Evolutionary conservation across 352 stramenopile genomes (phyloP).

Genomic region (Pythium aphanidermatum): DNA sequence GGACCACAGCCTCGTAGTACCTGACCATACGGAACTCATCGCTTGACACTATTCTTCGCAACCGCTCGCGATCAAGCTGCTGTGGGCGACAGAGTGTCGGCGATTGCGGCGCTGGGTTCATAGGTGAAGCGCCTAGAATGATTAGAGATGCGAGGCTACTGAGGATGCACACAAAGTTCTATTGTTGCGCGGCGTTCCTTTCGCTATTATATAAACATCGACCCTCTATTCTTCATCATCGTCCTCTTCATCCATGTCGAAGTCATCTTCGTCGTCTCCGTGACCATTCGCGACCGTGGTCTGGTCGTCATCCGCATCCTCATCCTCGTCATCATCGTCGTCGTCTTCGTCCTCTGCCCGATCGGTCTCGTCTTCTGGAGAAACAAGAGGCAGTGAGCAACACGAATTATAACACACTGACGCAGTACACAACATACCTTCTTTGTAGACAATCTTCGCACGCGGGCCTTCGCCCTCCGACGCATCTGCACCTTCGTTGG

Average conservation of each 20-base stretch:
- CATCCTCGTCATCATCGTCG: slow-evolving; percentile 17
- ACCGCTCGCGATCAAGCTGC: slow-evolving; percentile 48
- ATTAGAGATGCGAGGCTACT: background rate
- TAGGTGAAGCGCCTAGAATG: background rate
- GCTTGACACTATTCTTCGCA: slow-evolving; percentile 28
- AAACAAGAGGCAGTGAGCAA: too few relatives aligned
- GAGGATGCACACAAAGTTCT: background rate
- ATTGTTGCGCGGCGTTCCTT: background rate
- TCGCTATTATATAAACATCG: slow-evolving; percentile 43
- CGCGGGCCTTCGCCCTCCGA: slow-evolving; percentile 36
- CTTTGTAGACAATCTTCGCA: slow-evolving; percentile 60
- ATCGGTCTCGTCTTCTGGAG: slow-evolving; percentile 17
- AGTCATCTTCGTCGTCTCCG: slow-evolving; percentile 45
- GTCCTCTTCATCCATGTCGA: slow-evolving; percentile 26
- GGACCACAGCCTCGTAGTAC: slow-evolving; percentile 57
- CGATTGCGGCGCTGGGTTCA: slow-evolving; percentile 8
- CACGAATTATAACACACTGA: too few relatives aligned
- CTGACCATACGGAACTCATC: slow-evolving; percentile 30
- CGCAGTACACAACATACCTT: slow-evolving; percentile 24
- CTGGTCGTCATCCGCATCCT: slow-evolving; percentile 30
- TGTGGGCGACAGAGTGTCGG: slow-evolving; percentile 49
- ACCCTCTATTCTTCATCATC: slow-evolving; percentile 29
- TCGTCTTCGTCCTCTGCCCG: slow-evolving; percentile 26
- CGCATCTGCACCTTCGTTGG: slow-evolving; percentile 16
- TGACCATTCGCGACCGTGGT: slow-evolving; percentile 26